Percentiles rank a stretch among this genome's conserved stretches.
Evolutionary conservation across 2,329 filamentous ascomycete species (phyloP).

Genomic region (Sclerotinia spermophila): DNA sequence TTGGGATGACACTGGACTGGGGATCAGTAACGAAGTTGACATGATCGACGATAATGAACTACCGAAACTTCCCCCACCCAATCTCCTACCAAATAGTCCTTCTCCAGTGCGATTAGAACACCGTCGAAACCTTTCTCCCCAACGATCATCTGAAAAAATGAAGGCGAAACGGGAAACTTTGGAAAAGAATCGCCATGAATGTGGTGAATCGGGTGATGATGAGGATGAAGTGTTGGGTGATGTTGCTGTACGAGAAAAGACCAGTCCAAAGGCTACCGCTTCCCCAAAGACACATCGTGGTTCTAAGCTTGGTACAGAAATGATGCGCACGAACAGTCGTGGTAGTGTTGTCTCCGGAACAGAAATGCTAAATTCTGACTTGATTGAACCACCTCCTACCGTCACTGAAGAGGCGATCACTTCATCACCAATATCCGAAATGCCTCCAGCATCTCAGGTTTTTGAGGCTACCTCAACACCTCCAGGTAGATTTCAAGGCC

Average conservation of each 20-base stretch:
- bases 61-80: constrained; percentile 46
- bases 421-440: constrained; percentile 21
- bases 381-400: constrained; percentile 31
- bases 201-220: constrained; percentile 85
- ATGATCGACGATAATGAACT: constrained; percentile 37
- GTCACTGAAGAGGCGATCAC: constrained; percentile 23
- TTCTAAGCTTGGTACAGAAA: constrained; percentile 90
- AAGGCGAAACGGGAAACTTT: constrained; percentile 70
- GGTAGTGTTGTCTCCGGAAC: constrained; percentile 60
- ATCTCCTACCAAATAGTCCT: constrained; percentile 58
- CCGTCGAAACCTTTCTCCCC: constrained; percentile 43
- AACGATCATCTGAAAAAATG: constrained; percentile 69
- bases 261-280: constrained; percentile 46
- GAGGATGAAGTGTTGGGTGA: constrained; percentile 86
- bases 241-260: constrained; percentile 40
- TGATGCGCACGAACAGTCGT: constrained; percentile 96
- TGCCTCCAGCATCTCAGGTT: constrained; percentile 29
- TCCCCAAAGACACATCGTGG: constrained; percentile 58
- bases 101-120: constrained; percentile 59
- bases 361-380: constrained; percentile 4
- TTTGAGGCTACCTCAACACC: constrained; percentile 31
- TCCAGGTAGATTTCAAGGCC: constrained; percentile 30
- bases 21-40: constrained; percentile 62
- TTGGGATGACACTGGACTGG: constrained; percentile 75
- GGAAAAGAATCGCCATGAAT: constrained; percentile 69